These are phyloP conservation scores for Aspergillus ellipticus DNA, from an alignment of 495 filamentous ascomycete species.

Conservation along the genomic window DNA sequence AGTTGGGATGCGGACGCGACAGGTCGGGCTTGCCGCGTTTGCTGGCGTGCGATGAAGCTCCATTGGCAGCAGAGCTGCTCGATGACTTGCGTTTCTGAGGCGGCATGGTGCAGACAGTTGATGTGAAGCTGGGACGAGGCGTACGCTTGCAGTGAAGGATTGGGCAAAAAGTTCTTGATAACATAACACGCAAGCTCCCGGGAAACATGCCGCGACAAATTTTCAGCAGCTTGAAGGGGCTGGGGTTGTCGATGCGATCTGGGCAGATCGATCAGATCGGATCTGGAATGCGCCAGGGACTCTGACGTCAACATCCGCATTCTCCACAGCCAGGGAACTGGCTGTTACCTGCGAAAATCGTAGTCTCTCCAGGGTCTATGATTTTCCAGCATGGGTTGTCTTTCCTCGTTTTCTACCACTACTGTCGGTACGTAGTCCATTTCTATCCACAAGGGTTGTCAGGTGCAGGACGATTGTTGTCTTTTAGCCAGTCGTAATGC, in stretches of 20 bases:
- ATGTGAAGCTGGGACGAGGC: neutral
- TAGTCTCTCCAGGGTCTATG: too few species aligned
- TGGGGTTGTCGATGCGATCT: neutral
- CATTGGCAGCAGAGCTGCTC: constrained; percentile 9
- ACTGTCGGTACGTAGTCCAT: too few species aligned
- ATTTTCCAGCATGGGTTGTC: too few species aligned
- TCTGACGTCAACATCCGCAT: constrained; percentile 21
- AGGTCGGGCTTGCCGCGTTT: constrained; percentile 23
- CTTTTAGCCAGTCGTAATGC: too few species aligned
- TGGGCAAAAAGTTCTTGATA: neutral
- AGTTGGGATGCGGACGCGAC: constrained; percentile 32
- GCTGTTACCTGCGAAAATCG: neutral
- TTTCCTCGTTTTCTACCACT: too few species aligned
- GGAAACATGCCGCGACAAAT: neutral
- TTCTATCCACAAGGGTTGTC: too few species aligned
- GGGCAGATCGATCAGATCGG: constrained; percentile 20
- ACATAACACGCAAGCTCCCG: neutral
- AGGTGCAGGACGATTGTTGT: too few species aligned
- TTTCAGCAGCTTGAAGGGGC: neutral
- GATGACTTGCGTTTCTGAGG: constrained; percentile 31
- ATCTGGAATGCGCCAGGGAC: constrained; percentile 13
- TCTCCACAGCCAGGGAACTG: neutral
- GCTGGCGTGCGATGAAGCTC: constrained; percentile 1
- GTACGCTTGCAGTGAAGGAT: neutral
- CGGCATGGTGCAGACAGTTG: constrained; percentile 17